phyloP scores from a whole-genome alignment of 225 moss, liverwort and hornwort genomes.

The Thuidium tamariscinum region DNA sequence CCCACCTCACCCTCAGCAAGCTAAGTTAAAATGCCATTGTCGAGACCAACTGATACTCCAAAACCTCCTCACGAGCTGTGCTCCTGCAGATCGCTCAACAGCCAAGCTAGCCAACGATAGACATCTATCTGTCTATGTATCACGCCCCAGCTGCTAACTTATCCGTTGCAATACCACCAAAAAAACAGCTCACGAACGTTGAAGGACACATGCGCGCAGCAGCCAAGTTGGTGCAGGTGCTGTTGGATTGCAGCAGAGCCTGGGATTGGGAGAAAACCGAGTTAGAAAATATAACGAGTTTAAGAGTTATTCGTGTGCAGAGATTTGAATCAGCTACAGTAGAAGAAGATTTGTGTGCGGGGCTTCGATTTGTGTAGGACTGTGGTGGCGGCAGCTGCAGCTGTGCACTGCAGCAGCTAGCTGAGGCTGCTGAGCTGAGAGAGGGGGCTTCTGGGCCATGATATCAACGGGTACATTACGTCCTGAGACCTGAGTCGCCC shows the following conservation, averaged over 20 bases:
- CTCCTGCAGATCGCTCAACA: not conserved
- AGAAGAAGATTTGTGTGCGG: not conserved
- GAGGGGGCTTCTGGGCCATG: not conserved
- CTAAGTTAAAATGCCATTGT: not conserved
- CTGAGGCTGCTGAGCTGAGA: not conserved
- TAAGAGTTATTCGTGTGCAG: not conserved
- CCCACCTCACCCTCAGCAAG: not conserved
- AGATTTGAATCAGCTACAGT: not conserved
- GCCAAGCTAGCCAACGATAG: too few species aligned
- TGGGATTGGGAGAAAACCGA: not conserved
- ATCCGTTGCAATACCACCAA: constrained; percentile 1
- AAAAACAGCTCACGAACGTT: not conserved
- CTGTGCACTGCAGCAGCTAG: not conserved
- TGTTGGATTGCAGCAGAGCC: not conserved
- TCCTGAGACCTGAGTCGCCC: not conserved
- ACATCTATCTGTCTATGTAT: not conserved
- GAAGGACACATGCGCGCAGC: not conserved
- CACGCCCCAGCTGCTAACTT: not conserved
- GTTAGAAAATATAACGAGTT: not conserved
- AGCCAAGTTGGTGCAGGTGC: not conserved
- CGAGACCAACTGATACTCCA: not conserved
- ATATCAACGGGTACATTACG: not conserved
- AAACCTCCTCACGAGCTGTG: not conserved
- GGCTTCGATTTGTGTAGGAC: not conserved
- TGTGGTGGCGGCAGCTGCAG: constrained; percentile 3